These are phyloP conservation scores for Claviceps capensis DNA, from an alignment of 2,329 filamentous ascomycete species.

Conservation along the genomic window DNA sequence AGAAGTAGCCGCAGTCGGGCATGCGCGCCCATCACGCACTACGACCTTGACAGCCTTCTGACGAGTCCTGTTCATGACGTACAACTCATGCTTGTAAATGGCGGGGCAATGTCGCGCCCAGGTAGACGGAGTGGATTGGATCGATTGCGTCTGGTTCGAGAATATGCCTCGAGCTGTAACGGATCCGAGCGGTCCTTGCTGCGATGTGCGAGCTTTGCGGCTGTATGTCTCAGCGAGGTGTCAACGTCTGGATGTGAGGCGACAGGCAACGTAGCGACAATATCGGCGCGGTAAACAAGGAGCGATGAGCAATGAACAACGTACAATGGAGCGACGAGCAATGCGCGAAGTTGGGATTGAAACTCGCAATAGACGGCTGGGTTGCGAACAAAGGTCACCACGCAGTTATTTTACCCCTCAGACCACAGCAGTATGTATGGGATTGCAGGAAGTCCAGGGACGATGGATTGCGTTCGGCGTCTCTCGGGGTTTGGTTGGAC, in stretches of 20 bases:
- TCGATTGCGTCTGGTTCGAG: neutral
- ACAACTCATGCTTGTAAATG: constrained; percentile 19
- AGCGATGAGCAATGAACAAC: too few relatives aligned
- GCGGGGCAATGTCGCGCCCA: constrained; percentile 12
- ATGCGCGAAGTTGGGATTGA: neutral
- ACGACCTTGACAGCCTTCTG: neutral
- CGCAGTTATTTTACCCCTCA: too few relatives aligned
- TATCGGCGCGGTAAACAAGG: neutral
- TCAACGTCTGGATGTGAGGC: neutral
- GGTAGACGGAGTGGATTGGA: neutral
- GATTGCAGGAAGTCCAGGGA: too few relatives aligned
- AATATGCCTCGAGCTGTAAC: neutral
- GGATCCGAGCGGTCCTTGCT: neutral
- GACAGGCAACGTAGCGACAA: neutral
- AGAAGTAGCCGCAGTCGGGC: neutral
- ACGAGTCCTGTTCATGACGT: constrained; percentile 11
- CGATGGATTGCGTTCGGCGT: too few relatives aligned
- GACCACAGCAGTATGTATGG: too few relatives aligned
- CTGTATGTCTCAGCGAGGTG: neutral
- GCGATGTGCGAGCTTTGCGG: neutral
- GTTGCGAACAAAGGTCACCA: neutral
- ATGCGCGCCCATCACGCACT: neutral
- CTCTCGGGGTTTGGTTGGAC: too few relatives aligned
- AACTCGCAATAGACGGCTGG: neutral
- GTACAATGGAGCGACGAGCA: neutral